Evolutionary conservation across 176 grass and related monocot genomes (phyloP), one percentile per base, ranked within the genome.

Genomic region (Sorghum bicolor): DNA sequence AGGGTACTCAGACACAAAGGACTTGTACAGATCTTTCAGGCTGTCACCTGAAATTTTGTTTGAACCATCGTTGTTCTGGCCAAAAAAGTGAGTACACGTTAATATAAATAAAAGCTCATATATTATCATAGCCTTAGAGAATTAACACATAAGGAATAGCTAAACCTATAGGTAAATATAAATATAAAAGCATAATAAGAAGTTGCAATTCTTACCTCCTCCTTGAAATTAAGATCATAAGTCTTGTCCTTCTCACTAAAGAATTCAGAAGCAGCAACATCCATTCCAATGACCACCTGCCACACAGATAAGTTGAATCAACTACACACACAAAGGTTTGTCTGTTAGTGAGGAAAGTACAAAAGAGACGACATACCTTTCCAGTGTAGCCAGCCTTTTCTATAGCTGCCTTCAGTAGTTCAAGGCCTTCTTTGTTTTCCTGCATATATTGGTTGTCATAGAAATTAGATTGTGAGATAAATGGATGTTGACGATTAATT

Each of bases 201-300:
- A 28, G 39, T 30, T 28, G 41, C 8, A 20, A 4, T 20, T 74
- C 71, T 74, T 64, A 98, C 95, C 83, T 98, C 92, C 52, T 95
- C 92, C 84, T 98, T 98, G 80, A 98, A 98, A 65, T 98, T 95
- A 24, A 98, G 93, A 66, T 98, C 95, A 79, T 98, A 98, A 9
- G 95, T 95, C 67, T 91, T 80, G 43, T 94, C 96, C 80, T 98
- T 98, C 8, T 98, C 96, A 75, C 43, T 85, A 63, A 89, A 98
- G 80, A 98, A 98, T 47, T 98, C 96, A 29, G 96, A 98, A 85
- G 96, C 96, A 68, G 96, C 96, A 87, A 98, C 96, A 75, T 98
- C 96, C 96, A 99, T 99, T 80, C 96, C 96, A 79, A 99, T 99
- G 69, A 96, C 91, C 72, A 99, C 93, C 96, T 98, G 45, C 2